Conservation (phyloP, 805 yeast species). For the Myxozyma udenii region DNA sequence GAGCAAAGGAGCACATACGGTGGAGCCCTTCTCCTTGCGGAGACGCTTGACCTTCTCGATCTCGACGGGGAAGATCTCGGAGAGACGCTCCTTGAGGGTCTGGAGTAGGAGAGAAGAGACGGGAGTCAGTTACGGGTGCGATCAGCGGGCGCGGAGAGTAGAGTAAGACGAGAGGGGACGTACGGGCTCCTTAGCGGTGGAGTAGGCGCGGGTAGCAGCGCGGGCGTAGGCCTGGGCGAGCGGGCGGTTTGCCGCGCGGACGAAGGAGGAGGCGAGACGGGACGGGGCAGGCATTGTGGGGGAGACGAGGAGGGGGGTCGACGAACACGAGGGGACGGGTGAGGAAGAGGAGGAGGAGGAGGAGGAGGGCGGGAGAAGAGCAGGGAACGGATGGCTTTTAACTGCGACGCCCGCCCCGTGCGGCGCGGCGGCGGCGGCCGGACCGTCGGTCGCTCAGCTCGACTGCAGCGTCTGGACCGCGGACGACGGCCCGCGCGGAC, state of each 20-base stretch:
- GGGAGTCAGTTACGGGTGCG: not conserved
- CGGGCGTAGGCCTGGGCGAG: conserved; percentile 17
- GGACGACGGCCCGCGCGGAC: no score
- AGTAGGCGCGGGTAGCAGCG: conserved; percentile 29
- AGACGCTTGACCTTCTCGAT: conserved; percentile 85
- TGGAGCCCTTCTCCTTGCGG: conserved; percentile 81
- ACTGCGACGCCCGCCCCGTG: no score
- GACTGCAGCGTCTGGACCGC: not conserved
- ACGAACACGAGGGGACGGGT: not conserved
- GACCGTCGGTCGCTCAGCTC: not conserved
- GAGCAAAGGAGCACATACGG: conserved; percentile 46
- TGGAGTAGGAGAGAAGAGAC: not conserved
- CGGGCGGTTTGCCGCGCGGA: conserved; percentile 30
- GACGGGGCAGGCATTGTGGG: conserved; percentile 27
- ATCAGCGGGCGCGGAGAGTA: not conserved
- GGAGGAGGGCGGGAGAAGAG: not conserved
- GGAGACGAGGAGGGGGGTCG: conserved; percentile 1
- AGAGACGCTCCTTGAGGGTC: conserved; percentile 89
- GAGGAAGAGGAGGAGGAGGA: not conserved
- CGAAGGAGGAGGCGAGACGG: conserved; percentile 26
- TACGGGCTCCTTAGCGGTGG: conserved; percentile 33
- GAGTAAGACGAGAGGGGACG: conserved; percentile 4
- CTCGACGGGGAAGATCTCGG: conserved; percentile 85
- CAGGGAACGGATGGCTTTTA: no score
- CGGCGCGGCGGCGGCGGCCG: not conserved